These are phyloP conservation scores for Candida glaebosa DNA, from an alignment of 805 yeast genomes.

Conservation along the genomic window DNA sequence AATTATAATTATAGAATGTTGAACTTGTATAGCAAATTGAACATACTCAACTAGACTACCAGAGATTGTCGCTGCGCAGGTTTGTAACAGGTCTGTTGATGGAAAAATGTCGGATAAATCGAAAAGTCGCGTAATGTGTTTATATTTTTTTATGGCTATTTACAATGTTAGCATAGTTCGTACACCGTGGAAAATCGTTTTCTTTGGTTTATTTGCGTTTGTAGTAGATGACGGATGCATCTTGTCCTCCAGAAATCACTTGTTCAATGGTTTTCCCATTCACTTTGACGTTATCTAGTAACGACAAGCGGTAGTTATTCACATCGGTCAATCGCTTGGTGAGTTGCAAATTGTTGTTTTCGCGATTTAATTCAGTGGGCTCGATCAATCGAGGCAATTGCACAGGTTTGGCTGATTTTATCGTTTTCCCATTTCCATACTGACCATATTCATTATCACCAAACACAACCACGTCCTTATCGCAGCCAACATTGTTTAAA, in stretches of 20 bases:
- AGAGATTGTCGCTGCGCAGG: too few species aligned
- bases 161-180: too few species aligned
- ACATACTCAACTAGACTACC: too few species aligned
- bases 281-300: constrained; percentile 25
- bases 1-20: constrained; percentile 29
- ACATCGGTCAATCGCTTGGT: constrained; percentile 26
- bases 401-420: constrained; percentile 53
- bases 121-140: too few species aligned
- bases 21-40: too few species aligned
- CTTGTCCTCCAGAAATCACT: constrained; percentile 58
- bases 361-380: constrained; percentile 37
- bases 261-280: constrained; percentile 44
- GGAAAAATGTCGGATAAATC: too few species aligned
- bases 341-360: constrained; percentile 9
- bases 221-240: constrained; percentile 63
- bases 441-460: constrained; percentile 85
- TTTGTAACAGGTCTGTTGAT: too few species aligned
- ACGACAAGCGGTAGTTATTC: constrained; percentile 42
- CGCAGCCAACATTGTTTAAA: constrained; percentile 41
- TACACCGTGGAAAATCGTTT: too few species aligned
- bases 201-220: constrained; percentile 17
- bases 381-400: constrained; percentile 56
- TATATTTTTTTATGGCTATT: too few species aligned
- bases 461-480: constrained; percentile 67
- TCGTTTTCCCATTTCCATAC: constrained; percentile 75